A percentile compares a stretch with the other conserved stretches of the same genome.
phyloP scores from a whole-genome alignment of 2,329 filamentous ascomycete species.

The Diaporthe citri region DNA sequence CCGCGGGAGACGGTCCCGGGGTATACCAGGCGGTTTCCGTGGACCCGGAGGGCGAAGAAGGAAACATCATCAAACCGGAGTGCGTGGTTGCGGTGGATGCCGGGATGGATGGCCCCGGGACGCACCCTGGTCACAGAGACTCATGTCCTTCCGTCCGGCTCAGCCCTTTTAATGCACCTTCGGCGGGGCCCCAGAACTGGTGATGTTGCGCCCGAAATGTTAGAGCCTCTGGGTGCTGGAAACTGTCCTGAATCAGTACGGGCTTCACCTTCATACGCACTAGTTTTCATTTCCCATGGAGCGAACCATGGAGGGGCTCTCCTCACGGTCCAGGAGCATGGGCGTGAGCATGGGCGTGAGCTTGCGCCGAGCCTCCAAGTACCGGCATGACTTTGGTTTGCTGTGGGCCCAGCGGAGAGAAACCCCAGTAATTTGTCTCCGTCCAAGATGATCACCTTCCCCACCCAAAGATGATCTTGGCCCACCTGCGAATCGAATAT shows the following conservation, averaged over 20 bases:
- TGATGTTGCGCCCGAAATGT: background rate
- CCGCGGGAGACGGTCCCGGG: conserved; percentile 15
- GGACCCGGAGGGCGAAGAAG: background rate
- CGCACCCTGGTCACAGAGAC: conserved; percentile 10
- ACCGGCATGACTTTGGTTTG: conserved; percentile 16
- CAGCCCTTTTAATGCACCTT: conserved; percentile 12
- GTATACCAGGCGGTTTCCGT: conserved; percentile 11
- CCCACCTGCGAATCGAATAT: conserved; percentile 15
- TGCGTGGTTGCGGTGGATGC: conserved; percentile 24
- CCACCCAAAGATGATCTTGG: conserved; percentile 17
- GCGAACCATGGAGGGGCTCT: conserved; percentile 8
- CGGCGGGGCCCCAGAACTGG: background rate
- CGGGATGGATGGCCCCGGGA: conserved; percentile 27
- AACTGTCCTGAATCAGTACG: conserved; percentile 25
- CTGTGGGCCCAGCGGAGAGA: conserved; percentile 6
- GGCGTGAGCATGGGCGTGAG: conserved; percentile 9
- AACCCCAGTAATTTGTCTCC: conserved; percentile 26
- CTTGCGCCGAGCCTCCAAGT: conserved; percentile 5
- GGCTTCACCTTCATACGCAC: conserved; percentile 21
- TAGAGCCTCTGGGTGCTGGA: conserved; percentile 19
- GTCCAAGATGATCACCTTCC: conserved; percentile 23
- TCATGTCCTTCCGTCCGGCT: conserved; percentile 14
- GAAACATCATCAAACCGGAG: conserved; percentile 28
- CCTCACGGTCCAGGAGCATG: background rate
- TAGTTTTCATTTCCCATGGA: conserved; percentile 1